Evolutionary conservation across 1,284 basidiomycete genomes (phyloP).

Genomic region (Puccinia coronata): DNA sequence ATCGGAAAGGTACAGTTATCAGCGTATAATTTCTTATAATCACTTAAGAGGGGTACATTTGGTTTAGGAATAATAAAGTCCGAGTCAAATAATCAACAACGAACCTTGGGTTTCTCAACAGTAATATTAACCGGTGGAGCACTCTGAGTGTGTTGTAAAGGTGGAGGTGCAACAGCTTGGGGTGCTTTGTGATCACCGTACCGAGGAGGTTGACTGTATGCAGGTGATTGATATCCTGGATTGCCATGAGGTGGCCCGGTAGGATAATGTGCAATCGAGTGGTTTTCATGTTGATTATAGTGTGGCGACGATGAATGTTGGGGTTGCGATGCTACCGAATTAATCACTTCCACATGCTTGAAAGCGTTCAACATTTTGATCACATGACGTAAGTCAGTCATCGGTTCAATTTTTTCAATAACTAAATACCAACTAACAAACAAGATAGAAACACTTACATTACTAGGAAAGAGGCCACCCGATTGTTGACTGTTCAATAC

Average conservation of each 20-base stretch:
- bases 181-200: slow-evolving; percentile 31
- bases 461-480: slow-evolving; percentile 40
- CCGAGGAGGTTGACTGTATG: background rate
- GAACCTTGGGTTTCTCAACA: slow-evolving; percentile 39
- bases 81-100: background rate
- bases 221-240: slow-evolving; percentile 3
- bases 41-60: too few relatives aligned
- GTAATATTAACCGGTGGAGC: slow-evolving; percentile 30
- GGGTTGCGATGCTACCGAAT: background rate
- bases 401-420: too few relatives aligned
- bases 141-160: slow-evolving; percentile 35
- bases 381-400: background rate
- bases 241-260: background rate
- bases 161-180: slow-evolving; percentile 14
- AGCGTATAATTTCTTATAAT: background rate
- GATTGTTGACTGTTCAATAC: slow-evolving; percentile 15
- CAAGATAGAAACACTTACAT: slow-evolving; percentile 8
- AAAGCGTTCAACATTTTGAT: background rate
- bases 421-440: too few relatives aligned
- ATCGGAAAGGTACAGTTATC: background rate
- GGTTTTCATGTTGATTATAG: background rate
- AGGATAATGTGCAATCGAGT: background rate
- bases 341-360: slow-evolving; percentile 32
- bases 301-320: background rate
- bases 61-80: background rate